phyloP scores from a whole-genome alignment of 169 alveolate species.

The Neospora caninum region DNA sequence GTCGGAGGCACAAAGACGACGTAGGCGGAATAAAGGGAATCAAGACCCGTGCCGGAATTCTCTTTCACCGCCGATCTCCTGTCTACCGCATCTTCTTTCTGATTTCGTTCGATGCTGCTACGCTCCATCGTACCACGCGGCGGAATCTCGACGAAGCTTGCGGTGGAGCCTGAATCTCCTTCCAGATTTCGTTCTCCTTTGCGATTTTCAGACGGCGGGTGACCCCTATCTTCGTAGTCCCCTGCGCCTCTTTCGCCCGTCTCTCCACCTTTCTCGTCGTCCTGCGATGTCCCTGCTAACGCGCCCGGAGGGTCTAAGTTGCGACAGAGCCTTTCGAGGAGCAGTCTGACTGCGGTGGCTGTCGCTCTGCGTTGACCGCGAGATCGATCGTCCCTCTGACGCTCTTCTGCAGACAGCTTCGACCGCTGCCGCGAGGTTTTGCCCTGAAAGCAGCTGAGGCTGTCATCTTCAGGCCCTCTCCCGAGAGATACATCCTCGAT shows the following conservation, averaged over 20 bases:
- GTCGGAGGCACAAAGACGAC: neutral
- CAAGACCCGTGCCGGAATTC: neutral
- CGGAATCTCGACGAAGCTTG: too few species aligned
- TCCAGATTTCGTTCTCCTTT: too few species aligned
- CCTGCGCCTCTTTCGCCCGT: too few species aligned
- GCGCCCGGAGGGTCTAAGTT: neutral
- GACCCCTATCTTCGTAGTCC: too few species aligned
- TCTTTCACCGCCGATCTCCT: neutral
- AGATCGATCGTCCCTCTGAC: neutral
- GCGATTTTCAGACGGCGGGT: too few species aligned
- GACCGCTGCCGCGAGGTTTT: neutral
- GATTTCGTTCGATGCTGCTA: neutral
- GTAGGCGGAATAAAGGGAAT: slow-evolving; percentile 15
- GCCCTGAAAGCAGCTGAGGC: neutral
- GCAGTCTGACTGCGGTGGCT: neutral
- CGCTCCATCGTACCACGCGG: too few species aligned
- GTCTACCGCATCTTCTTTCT: neutral
- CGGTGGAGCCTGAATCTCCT: too few species aligned
- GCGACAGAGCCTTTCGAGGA: neutral
- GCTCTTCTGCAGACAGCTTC: neutral
- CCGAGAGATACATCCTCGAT: neutral
- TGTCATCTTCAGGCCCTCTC: neutral
- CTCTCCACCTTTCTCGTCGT: too few species aligned
- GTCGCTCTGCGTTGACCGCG: neutral
- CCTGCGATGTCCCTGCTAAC: too few species aligned